Base-by-base conservation (phyloP, 371 early-diverging fungal species). In the Saksenaea vasiformis region DNA sequence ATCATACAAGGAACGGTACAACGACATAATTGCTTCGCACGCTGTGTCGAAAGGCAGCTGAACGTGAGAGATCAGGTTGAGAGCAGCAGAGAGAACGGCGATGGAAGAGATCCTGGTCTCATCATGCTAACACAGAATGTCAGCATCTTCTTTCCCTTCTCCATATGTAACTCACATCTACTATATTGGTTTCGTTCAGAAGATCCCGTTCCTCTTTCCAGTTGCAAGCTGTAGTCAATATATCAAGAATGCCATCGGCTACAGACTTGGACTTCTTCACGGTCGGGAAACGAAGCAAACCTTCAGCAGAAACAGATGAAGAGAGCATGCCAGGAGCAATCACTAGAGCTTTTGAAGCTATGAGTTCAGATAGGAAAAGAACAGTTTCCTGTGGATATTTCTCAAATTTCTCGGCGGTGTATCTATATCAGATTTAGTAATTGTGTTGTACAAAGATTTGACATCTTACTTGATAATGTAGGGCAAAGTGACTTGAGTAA, bases 401-500 rank as follows among this genome's bases (percentile, higher is more conserved):
- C 1, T 63, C 58, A 64, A 81, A 83, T 34, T 85, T 73, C 11
- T 65, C 55, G 8, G 85, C 63, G 47, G 80, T 75, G 41, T 82
- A 86, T 58, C 79, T 82, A 58, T 2, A 24, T 60, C 11, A 2
- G 38, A 35, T 22, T 54, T 34, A 17, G n/a, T 28, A 10, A 24
- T 31, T 27, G n/a, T 22, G n/a, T 22, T 60, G 22, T 44, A 9
- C 22, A 24, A 27, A 17, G 9, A 37, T 51, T 19, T 17, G n/a
- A 19, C 34, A 15, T 60, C 51, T 61, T 74, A 84, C 71, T 69
- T 83, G 47, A 88, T 80, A 47, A 91, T 75, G 61, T 88, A 84
- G 3, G 91, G 90, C 26, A 92, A 74, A 58, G 90, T 75, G 22
- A 91, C 82, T 64, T 88, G 88, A 35, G 85, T 84, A 70, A 84